These are phyloP conservation scores for Paraglomus brasilianum DNA, from an alignment of 192 early-diverging fungal genomes.

Conservation along the genomic window DNA sequence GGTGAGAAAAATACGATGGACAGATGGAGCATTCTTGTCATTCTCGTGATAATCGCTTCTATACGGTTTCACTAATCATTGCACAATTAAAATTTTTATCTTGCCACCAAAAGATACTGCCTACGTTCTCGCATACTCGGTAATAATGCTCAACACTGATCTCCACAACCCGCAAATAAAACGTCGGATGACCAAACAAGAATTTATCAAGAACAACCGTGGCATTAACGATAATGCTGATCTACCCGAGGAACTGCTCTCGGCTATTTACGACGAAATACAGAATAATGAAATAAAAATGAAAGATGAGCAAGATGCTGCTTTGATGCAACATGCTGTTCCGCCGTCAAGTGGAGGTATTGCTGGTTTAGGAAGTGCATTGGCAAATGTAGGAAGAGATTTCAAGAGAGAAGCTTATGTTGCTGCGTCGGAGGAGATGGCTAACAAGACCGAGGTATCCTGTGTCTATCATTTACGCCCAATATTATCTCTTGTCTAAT, in stretches of 20 bases:
- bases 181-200: conserved; percentile 78
- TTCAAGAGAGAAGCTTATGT: conserved; percentile 56
- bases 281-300: conserved; percentile 84
- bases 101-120: conserved; percentile 64
- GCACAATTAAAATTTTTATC: neutral
- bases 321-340: conserved; percentile 48
- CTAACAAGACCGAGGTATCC: conserved; percentile 67
- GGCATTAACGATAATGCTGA: conserved; percentile 88
- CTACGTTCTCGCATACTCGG: conserved; percentile 90
- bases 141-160: conserved; percentile 94
- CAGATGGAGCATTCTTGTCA: conserved; percentile 17
- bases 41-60: neutral
- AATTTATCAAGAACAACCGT: conserved; percentile 90
- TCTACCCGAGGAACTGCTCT: conserved; percentile 71
- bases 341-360: conserved; percentile 34
- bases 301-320: conserved; percentile 82
- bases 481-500: neutral
- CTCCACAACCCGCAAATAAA: conserved; percentile 85
- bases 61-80: neutral
- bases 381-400: conserved; percentile 43
- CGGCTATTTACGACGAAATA: conserved; percentile 80
- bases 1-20: too few species aligned
- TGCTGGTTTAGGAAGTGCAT: conserved; percentile 41
- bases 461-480: neutral
- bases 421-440: conserved; percentile 65